Conservation (phyloP, 805 yeast species). For the Kazachstania kunashirensis region DNA sequence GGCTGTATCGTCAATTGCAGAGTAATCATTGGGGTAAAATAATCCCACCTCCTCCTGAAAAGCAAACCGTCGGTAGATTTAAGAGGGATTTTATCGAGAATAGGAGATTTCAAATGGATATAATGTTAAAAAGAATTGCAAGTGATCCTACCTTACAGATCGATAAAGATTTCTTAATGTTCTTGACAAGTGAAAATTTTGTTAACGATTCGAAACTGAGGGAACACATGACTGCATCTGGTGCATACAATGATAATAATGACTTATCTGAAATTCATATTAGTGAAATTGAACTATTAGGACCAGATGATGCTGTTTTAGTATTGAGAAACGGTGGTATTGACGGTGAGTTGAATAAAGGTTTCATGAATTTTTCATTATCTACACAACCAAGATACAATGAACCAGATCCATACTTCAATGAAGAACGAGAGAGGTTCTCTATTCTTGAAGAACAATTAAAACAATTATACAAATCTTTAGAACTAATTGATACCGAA, state of each 20-base stretch:
- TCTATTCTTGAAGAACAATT: slow-evolving; percentile 68
- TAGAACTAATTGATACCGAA: slow-evolving; percentile 67
- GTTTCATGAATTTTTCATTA: slow-evolving; percentile 63
- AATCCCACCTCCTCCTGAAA: slow-evolving; percentile 93
- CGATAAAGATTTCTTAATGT: slow-evolving; percentile 71
- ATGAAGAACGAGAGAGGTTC: slow-evolving; percentile 55
- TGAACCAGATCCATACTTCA: slow-evolving; percentile 74
- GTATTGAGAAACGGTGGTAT: slow-evolving; percentile 24
- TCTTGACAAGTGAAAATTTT: slow-evolving; percentile 68
- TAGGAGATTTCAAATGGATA: slow-evolving; percentile 74
- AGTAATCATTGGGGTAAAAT: slow-evolving; percentile 82
- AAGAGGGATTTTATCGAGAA: slow-evolving; percentile 83
- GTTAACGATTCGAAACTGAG: slow-evolving; percentile 57
- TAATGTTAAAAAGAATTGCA: slow-evolving; percentile 71
- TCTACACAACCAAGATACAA: slow-evolving; percentile 56
- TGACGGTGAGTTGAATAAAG: slow-evolving; percentile 49
- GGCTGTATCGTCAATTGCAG: slow-evolving; percentile 85
- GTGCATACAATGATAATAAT: slow-evolving; percentile 36
- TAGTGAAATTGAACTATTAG: slow-evolving; percentile 26
- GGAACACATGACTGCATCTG: slow-evolving; percentile 49
- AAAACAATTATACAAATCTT: slow-evolving; percentile 53
- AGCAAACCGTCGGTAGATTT: slow-evolving; percentile 86
- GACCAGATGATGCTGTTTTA: slow-evolving; percentile 26
- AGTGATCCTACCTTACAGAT: slow-evolving; percentile 44
- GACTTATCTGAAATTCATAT: slow-evolving; percentile 31